Evolutionary conservation across 345 rosid species (phyloP).

Genomic region (Lagerstroemia speciosa): DNA sequence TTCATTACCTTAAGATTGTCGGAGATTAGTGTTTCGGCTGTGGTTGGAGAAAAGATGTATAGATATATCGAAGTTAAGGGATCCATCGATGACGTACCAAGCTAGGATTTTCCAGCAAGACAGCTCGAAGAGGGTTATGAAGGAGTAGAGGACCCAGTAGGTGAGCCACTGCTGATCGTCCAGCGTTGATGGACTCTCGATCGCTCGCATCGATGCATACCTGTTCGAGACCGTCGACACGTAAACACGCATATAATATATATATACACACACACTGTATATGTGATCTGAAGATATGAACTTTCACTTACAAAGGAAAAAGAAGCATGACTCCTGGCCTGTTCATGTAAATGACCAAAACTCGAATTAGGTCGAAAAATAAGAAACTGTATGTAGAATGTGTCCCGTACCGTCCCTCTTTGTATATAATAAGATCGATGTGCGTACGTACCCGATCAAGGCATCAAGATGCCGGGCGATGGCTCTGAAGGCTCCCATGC

Average conservation of each 20-base stretch:
- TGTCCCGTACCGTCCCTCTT: background rate
- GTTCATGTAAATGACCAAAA: background rate
- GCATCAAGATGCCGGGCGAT: conserved; percentile 57
- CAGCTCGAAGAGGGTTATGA: conserved; percentile 67
- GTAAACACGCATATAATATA: background rate
- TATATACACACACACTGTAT: background rate
- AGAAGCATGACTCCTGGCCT: conserved; percentile 92
- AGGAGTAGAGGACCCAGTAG: conserved; percentile 87
- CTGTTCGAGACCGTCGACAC: conserved; percentile 25
- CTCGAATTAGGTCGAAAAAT: background rate
- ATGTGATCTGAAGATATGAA: background rate
- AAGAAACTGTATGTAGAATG: background rate
- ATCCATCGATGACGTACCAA: conserved; percentile 39
- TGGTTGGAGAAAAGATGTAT: no score
- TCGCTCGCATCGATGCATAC: conserved; percentile 82
- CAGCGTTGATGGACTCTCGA: conserved; percentile 69
- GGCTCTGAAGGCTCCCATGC: conserved; percentile 50
- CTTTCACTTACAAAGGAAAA: conserved; percentile 66
- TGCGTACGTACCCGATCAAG: conserved; percentile 44
- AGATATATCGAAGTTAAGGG: no score
- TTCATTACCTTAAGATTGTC: no score
- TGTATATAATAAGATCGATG: background rate
- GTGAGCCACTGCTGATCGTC: conserved; percentile 98
- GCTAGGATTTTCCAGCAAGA: conserved; percentile 51
- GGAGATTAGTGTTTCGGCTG: no score